Conservation (phyloP, 371 early-diverging fungal species). For the Zychaea mexicana region DNA sequence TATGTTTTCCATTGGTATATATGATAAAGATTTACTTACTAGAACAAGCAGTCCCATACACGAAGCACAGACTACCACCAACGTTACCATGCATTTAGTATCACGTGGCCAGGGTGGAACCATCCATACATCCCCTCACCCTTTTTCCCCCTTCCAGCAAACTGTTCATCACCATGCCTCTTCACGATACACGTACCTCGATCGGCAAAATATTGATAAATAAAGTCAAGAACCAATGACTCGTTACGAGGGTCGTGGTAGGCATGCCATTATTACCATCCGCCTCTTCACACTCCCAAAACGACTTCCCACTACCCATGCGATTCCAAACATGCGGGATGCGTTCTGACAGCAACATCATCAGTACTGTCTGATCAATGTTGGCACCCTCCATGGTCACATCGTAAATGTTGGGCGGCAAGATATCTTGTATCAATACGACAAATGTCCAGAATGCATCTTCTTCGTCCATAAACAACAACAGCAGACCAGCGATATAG, state of each 20-base stretch:
- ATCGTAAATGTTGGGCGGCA: constrained; percentile 81
- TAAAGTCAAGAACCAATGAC: constrained; percentile 79
- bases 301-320: constrained; percentile 48
- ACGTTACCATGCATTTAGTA: too few relatives aligned
- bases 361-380: constrained; percentile 79
- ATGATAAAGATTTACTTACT: constrained; percentile 39
- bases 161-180: too few relatives aligned
- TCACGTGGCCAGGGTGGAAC: too few relatives aligned
- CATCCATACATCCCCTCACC: too few relatives aligned
- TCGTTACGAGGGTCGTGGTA: constrained; percentile 73
- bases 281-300: constrained; percentile 51
- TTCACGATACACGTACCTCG: constrained; percentile 38
- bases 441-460: constrained; percentile 85
- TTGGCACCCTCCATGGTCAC: constrained; percentile 82
- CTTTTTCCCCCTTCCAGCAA: too few relatives aligned
- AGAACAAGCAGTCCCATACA: constrained; percentile 87
- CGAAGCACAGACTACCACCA: constrained; percentile 74
- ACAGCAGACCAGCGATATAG: constrained; percentile 80
- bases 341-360: constrained; percentile 61
- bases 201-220: constrained; percentile 75
- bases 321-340: constrained; percentile 58
- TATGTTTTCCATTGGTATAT: not conserved
- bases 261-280: constrained; percentile 53
- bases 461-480: constrained; percentile 78
- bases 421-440: constrained; percentile 66